phyloP scores from a whole-genome alignment of 106 monocot species.

The Dendrobium nobile region DNA sequence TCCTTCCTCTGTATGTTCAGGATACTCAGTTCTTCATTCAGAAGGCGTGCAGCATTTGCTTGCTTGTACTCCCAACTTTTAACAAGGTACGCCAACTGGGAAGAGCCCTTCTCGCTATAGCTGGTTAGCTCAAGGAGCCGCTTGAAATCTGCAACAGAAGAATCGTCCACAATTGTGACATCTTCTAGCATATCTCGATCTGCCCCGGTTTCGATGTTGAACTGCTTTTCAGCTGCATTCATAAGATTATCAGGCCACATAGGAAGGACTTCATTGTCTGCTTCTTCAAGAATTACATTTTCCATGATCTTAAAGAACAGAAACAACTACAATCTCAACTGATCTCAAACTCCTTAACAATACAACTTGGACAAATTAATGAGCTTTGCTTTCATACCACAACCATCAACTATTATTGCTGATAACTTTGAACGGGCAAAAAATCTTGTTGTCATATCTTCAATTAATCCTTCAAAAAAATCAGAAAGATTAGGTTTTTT shows the following conservation, averaged over 20 bases:
- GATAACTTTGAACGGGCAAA: background rate
- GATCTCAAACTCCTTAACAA: background rate
- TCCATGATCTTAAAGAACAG: slow-evolving; percentile 28
- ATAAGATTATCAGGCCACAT: slow-evolving; percentile 65
- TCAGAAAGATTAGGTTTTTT: background rate
- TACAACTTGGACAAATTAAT: background rate
- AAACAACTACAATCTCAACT: slow-evolving; percentile 2
- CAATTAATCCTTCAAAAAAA: background rate
- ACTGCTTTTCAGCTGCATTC: slow-evolving; percentile 44
- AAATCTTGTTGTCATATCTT: background rate
- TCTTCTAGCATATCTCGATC: slow-evolving; percentile 50
- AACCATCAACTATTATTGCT: background rate
- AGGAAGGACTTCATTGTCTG: slow-evolving; percentile 33
- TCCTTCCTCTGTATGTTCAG: slow-evolving; percentile 55
- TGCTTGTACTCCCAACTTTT: slow-evolving; percentile 61
- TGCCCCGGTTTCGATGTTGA: slow-evolving; percentile 57
- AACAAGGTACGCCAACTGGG: slow-evolving; percentile 52
- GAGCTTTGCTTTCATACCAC: background rate
- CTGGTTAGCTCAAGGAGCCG: slow-evolving; percentile 45
- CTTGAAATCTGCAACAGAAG: slow-evolving; percentile 43
- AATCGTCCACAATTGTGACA: slow-evolving; percentile 32
- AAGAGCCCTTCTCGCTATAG: slow-evolving; percentile 61
- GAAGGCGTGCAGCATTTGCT: slow-evolving; percentile 60
- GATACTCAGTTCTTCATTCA: slow-evolving; percentile 49
- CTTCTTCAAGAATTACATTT: slow-evolving; percentile 35